Percentiles rank a stretch among this genome's conserved stretches.
Evolutionary conservation across 2,329 filamentous ascomycete species (phyloP).

Genomic region (Alternaria ethzedia): DNA sequence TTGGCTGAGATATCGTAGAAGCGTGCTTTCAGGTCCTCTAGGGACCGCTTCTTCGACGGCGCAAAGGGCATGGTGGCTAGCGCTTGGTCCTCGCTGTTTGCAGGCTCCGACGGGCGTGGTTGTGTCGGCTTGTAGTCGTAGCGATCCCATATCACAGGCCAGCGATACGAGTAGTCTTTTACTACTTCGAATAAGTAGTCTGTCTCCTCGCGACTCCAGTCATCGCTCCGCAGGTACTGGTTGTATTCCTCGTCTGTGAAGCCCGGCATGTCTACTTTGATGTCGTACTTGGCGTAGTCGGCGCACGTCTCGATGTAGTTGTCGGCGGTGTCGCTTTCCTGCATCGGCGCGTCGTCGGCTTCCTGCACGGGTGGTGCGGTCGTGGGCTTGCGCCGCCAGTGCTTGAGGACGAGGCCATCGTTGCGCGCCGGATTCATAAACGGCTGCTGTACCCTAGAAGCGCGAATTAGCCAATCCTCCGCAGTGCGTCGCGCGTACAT

Average conservation of each 20-base stretch:
- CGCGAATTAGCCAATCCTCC: slow-evolving; percentile 15
- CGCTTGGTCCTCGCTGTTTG: slow-evolving; percentile 29
- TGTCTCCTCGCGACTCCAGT: slow-evolving; percentile 93
- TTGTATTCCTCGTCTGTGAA: slow-evolving; percentile 91
- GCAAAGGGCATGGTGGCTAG: slow-evolving; percentile 47
- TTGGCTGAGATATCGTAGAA: slow-evolving; percentile 82
- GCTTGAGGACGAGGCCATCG: slow-evolving; percentile 74
- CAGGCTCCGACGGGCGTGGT: slow-evolving; percentile 27
- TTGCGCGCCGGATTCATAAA: slow-evolving; percentile 81
- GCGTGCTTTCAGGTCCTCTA: slow-evolving; percentile 90
- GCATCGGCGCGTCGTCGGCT: slow-evolving; percentile 41
- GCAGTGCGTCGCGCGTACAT: background rate
- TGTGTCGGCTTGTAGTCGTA: slow-evolving; percentile 72
- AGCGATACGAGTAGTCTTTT: slow-evolving; percentile 82
- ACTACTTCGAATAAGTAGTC: slow-evolving; percentile 83
- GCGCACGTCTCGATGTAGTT: slow-evolving; percentile 56
- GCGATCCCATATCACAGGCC: slow-evolving; percentile 89
- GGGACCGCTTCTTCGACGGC: slow-evolving; percentile 64
- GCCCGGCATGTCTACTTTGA: slow-evolving; percentile 75
- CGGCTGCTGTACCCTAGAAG: slow-evolving; percentile 48
- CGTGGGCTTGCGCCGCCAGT: slow-evolving; percentile 75
- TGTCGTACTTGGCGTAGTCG: slow-evolving; percentile 85
- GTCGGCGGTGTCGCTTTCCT: slow-evolving; percentile 43
- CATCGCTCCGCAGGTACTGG: slow-evolving; percentile 70
- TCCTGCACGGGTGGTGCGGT: slow-evolving; percentile 37